Conservation (phyloP, 2,329 filamentous ascomycete species). For the Davidsoniella australis region DNA sequence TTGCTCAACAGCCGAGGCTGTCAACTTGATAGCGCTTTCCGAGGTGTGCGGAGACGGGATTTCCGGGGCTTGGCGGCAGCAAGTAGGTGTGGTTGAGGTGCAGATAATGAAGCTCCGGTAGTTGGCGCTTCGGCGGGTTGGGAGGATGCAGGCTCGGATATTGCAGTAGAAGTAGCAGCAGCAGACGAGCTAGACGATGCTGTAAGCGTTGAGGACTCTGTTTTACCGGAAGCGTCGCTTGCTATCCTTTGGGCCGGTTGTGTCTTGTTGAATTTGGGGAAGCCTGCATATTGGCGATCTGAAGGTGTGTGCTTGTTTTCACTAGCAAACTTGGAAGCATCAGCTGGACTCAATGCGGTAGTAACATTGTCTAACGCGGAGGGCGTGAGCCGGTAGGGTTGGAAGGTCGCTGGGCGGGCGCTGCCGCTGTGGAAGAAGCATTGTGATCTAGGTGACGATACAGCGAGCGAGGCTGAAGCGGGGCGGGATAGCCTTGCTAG, state of each 20-base stretch:
- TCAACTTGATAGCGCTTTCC: constrained; percentile 83
- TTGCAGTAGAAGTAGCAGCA: neutral
- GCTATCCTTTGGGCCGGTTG: neutral
- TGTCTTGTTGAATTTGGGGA: neutral
- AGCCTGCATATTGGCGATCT: constrained; percentile 2
- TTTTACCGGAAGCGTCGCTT: neutral
- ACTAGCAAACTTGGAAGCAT: constrained; percentile 8
- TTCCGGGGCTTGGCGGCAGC: constrained; percentile 25
- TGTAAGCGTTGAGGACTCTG: neutral
- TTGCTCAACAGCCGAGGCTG: constrained; percentile 62
- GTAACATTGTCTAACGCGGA: constrained; percentile 6
- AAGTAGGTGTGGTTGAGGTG: constrained; percentile 11
- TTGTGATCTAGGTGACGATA: neutral
- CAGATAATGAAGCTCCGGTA: neutral
- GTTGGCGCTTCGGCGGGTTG: neutral
- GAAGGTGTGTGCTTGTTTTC: neutral
- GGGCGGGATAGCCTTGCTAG: constrained; percentile 4
- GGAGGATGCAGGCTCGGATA: neutral
- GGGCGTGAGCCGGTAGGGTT: constrained; percentile 5
- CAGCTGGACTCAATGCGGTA: neutral
- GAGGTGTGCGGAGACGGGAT: constrained; percentile 47
- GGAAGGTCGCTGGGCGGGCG: constrained; percentile 5
- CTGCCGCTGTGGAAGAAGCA: neutral
- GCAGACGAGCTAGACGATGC: neutral
- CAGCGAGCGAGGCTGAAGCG: neutral